Percentiles rank a stretch among this genome's conserved stretches.
Evolutionary conservation across 2,329 filamentous ascomycete genomes (phyloP).

Genomic region (Bretziella fagacearum): DNA sequence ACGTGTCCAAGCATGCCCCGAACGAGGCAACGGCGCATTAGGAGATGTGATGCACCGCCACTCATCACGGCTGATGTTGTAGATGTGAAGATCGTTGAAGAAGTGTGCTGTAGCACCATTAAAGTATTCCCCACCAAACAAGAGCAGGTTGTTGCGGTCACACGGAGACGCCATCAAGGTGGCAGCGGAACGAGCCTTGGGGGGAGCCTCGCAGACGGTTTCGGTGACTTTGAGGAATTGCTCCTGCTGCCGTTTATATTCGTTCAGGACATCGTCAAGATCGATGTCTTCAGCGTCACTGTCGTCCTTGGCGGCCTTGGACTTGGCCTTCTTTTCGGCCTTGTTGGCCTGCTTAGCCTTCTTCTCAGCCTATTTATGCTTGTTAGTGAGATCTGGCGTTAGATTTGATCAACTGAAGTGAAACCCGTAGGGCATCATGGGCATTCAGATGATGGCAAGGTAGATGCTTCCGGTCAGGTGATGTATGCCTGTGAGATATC

Average conservation of each 20-base stretch:
- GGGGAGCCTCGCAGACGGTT: conserved; percentile 49
- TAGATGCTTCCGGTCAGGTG: too few species aligned
- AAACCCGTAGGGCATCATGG: too few species aligned
- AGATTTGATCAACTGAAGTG: too few species aligned
- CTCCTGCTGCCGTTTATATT: conserved; percentile 85
- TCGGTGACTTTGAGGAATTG: conserved; percentile 91
- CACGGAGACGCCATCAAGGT: conserved; percentile 72
- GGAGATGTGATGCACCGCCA: conserved; percentile 84
- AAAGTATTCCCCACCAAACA: conserved; percentile 93
- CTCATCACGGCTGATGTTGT: conserved; percentile 67
- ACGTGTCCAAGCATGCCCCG: conserved; percentile 87
- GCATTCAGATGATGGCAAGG: too few species aligned
- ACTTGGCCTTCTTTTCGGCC: conserved; percentile 68
- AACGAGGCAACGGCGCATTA: conserved; percentile 78
- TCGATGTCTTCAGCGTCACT: conserved; percentile 87
- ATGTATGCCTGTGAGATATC: neutral
- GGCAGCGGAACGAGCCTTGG: conserved; percentile 60
- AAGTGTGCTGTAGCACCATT: conserved; percentile 72
- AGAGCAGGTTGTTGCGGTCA: conserved; percentile 70
- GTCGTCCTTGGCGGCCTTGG: conserved; percentile 56
- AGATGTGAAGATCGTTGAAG: conserved; percentile 49
- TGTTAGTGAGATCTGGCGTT: neutral
- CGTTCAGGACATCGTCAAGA: conserved; percentile 79
- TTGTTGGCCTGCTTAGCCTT: conserved; percentile 75
- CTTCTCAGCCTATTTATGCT: conserved; percentile 35